Evolutionary conservation across 75 land plant genomes (phyloP), one percentile per base, ranked within the genome.

Genomic region (Picea glauca): DNA sequence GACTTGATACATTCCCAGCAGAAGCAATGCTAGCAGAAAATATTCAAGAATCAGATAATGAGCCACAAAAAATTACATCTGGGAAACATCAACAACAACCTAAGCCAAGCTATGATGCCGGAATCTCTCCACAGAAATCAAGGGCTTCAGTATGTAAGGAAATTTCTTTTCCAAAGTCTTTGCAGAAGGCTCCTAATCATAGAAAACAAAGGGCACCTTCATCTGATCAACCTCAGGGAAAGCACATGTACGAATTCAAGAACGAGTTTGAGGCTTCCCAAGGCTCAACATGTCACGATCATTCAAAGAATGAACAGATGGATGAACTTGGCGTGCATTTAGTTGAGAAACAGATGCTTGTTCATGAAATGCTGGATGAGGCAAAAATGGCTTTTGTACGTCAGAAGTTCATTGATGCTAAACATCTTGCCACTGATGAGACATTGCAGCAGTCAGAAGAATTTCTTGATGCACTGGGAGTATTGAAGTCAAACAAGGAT

Each of bases 401-500:
- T 82, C 81, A 85, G 78, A 89, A 89, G 64, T 82, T 90, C 60
- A 78, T 81, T 38, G 92, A 88, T 83, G 91, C 84, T 9, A 90
- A 87, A 59, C 91, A 84, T 67, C 85, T 85, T 62, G 67, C 79
- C 23, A 76, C 85, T 21, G 83, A 89, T 84, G 87, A 88, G 79
- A 84, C 80, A 21, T 83, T 89, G 78, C 82, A 81, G 57, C 72
- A 80, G 78, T 89, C 93, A 0, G 87, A 88, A 70, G 98, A 91
- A 78, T 84, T 91, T 63, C 57, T 85, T 78, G 95, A 92, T 67
- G 90, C 92, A 11, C 57, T 94, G 78, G 94, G 91, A 43, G 83
- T 87, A 38, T 74, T 94, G 38, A 90, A 93, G 62, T 85, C 87
- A 46, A 97, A 93, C 78, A 90, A 87, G 77, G 91, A 97, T 50